Percentiles rank a stretch among this genome's conserved stretches.
These are phyloP conservation scores for Daedalea quercina DNA, from an alignment of 768 basidiomycete species.

Conservation along the genomic window DNA sequence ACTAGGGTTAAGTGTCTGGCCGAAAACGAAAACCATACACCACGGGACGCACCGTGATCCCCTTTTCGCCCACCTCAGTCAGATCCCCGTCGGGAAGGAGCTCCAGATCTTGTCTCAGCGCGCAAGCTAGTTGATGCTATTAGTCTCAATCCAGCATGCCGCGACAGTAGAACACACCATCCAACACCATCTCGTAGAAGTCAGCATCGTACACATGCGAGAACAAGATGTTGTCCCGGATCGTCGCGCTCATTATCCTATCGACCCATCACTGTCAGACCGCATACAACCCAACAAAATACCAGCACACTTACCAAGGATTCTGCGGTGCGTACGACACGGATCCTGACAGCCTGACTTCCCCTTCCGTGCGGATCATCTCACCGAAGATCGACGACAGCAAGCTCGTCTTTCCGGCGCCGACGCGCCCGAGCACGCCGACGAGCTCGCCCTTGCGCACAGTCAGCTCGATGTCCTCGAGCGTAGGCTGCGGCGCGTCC, in stretches of 20 bases:
- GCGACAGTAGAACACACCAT: slow-evolving; percentile 38
- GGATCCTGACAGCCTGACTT: slow-evolving; percentile 59
- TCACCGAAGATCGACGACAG: slow-evolving; percentile 82
- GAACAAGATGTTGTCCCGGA: slow-evolving; percentile 90
- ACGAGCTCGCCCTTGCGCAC: slow-evolving; percentile 82
- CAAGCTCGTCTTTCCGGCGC: slow-evolving; percentile 84
- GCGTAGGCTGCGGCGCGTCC: slow-evolving; percentile 45
- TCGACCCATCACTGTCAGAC: slow-evolving; percentile 1
- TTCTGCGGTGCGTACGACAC: slow-evolving; percentile 84
- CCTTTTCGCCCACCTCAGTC: slow-evolving; percentile 84
- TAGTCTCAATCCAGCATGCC: background rate
- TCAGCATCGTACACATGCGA: slow-evolving; percentile 81
- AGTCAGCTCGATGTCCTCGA: slow-evolving; percentile 71
- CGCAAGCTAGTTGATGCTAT: slow-evolving; percentile 53
- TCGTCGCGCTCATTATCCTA: slow-evolving; percentile 80
- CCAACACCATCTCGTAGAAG: slow-evolving; percentile 78
- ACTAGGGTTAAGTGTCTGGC: slow-evolving; percentile 9
- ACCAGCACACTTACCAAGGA: slow-evolving; percentile 52
- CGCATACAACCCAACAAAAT: too few relatives aligned
- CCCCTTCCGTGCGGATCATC: slow-evolving; percentile 73
- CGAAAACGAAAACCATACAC: background rate
- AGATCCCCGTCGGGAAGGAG: slow-evolving; percentile 77
- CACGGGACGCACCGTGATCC: slow-evolving; percentile 21
- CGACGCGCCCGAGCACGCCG: slow-evolving; percentile 84
- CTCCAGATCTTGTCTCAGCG: slow-evolving; percentile 72